Conservation (phyloP, 176 grass and related monocot genomes). For the Zoysia japonica region DNA sequence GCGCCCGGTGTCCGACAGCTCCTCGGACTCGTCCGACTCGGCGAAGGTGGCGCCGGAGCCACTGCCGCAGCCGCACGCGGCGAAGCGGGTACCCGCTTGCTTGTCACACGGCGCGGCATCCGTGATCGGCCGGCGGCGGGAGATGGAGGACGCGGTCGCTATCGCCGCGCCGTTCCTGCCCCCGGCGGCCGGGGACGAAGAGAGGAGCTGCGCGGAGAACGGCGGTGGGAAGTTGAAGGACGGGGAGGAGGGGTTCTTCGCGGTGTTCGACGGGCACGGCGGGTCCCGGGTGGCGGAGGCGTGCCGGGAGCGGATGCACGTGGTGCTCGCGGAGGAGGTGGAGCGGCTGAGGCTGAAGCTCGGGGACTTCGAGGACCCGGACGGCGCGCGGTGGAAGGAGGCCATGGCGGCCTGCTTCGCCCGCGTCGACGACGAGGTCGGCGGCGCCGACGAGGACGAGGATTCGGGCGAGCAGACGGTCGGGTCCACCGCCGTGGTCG, state of each 20-base stretch:
- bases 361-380: background rate
- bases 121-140: conserved; percentile 45
- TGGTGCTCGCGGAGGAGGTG: conserved; percentile 79
- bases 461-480: background rate
- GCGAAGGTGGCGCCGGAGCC: conserved; percentile 28
- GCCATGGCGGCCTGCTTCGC: conserved; percentile 61
- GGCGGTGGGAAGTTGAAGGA: background rate
- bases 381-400: conserved; percentile 43
- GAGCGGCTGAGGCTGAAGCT: conserved; percentile 5
- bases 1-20: background rate
- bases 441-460: background rate
- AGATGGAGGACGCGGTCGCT: conserved; percentile 65
- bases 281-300: conserved; percentile 46
- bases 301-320: conserved; percentile 59
- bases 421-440: conserved; percentile 65
- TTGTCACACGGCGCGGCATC: conserved; percentile 44
- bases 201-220: too few species aligned
- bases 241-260: conserved; percentile 42
- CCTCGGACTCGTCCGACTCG: background rate
- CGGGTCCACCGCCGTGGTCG: conserved; percentile 63
- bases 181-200: background rate
- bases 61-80: too few species aligned
- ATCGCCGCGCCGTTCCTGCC: conserved; percentile 24
- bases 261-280: conserved; percentile 70
- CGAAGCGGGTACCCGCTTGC: background rate